Evolutionary conservation across 805 yeast species (phyloP).

Genomic region (Candida jianshihensis): DNA sequence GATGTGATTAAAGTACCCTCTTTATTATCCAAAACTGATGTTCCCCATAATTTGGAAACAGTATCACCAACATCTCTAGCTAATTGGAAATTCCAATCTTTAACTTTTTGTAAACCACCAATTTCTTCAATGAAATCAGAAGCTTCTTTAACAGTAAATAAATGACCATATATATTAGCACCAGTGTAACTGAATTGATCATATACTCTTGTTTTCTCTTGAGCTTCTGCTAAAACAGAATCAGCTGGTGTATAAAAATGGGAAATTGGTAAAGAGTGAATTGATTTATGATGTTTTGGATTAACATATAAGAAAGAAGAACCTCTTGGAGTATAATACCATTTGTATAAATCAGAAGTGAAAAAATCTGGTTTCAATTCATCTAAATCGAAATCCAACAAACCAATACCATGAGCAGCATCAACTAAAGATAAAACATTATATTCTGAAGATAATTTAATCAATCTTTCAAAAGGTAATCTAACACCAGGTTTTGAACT

Average conservation of each 20-base stretch:
- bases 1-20: conserved; percentile 31
- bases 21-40: conserved; percentile 29
- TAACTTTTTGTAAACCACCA: conserved; percentile 52
- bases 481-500: conserved; percentile 57
- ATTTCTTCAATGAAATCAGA: conserved; percentile 42
- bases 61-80: conserved; percentile 36
- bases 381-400: conserved; percentile 35
- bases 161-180: conserved; percentile 39
- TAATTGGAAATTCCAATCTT: conserved; percentile 38
- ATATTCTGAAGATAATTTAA: conserved; percentile 37
- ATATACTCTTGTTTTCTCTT: conserved; percentile 8
- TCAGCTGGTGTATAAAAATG: conserved; percentile 34
- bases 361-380: conserved; percentile 51
- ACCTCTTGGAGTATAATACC: conserved; percentile 55
- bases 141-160: conserved; percentile 39
- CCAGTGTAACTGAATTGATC: conserved; percentile 47
- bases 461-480: conserved; percentile 48
- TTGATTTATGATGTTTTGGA: conserved; percentile 37
- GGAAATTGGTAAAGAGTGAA: conserved; percentile 56
- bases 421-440: conserved; percentile 52
- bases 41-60: conserved; percentile 34
- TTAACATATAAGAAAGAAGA: conserved; percentile 54
- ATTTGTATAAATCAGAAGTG: conserved; percentile 61
- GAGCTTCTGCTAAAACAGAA: conserved; percentile 18
- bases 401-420: conserved; percentile 68